Evolutionary conservation across 108 stramenopile genomes (phyloP), one percentile per base, ranked within the genome.

Genomic region (Parietichytrium sp.): DNA sequence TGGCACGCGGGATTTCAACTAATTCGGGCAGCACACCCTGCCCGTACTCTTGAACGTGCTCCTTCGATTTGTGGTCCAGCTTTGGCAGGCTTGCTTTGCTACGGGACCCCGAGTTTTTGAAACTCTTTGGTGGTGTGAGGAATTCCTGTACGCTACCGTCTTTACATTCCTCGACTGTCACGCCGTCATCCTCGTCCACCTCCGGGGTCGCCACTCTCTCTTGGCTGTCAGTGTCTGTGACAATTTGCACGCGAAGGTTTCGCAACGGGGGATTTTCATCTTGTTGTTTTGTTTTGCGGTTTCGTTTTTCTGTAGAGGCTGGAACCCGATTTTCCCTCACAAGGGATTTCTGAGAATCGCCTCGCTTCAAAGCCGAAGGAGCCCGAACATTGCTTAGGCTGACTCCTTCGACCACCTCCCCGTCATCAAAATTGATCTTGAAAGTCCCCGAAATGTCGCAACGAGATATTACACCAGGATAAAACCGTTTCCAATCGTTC

Each of bases 401-500:
- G 6, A 72, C 61, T 16, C 42, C 25, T 20, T 72, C 61, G 6
- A 72, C 10, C 2, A 33, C 6, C 10, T 72, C 61, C 10, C 61
- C 61, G 45, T 72, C 61, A 25, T 72, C 61, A 20, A 72, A 72
- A 38, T 72, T 42, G 10, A 72, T 25, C 1, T 33, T 25, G 45
- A 72, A 72, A 42, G 61, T 72, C 20, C 45, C 33, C 10, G 61
- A 10, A 7, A 45, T 12, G 6, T 72, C 16, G 52, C 52, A 72
- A 25, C 45, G 42, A 16, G 61, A 72, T n/a, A 72, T 72, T 12
- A 42, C 45, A 15, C 61, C 61, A 16, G 61, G 61, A 1, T 45
- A 72, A 42, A 72, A 72, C 29, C 61, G 61, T 25, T 72, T 72
- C 61, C 61, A 72, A 0, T 72, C 38, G 38, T 33, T n/a, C 6